A percentile compares a stretch with the other conserved stretches of the same genome.
phyloP scores from a whole-genome alignment of 139 green algal genomes.

The Ettlia oleoabundans region DNA sequence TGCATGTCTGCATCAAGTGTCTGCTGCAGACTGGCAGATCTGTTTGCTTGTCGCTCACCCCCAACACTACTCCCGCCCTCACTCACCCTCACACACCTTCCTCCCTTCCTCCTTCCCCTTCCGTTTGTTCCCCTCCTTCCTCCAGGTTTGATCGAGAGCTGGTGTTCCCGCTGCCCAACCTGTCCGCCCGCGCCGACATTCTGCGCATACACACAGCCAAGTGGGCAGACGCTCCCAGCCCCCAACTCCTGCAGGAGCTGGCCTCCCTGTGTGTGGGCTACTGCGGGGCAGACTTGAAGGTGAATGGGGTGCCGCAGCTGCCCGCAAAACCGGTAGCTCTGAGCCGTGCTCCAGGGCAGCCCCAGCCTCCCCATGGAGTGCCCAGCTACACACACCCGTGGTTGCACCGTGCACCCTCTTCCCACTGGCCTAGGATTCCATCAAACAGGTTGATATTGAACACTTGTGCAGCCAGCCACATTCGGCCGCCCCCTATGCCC shows the following conservation, averaged over 20 bases:
- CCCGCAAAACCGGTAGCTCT: too few species aligned
- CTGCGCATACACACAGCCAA: conserved; percentile 90
- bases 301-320: too few species aligned
- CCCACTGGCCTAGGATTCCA: too few species aligned
- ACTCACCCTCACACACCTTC: neutral
- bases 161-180: conserved; percentile 74
- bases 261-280: conserved; percentile 82
- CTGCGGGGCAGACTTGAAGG: conserved; percentile 95
- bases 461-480: too few species aligned
- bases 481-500: neutral
- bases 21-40: too few species aligned
- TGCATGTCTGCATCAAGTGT: too few species aligned
- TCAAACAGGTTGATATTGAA: too few species aligned
- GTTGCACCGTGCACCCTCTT: too few species aligned
- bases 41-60: neutral
- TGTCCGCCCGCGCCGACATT: conserved; percentile 77
- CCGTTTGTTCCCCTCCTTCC: too few species aligned
- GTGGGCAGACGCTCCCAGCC: conserved; percentile 73
- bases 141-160: conserved; percentile 83
- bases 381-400: too few species aligned
- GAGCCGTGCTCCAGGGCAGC: too few species aligned
- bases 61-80: neutral
- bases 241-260: conserved; percentile 72
- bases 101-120: neutral
- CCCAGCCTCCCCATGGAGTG: too few species aligned